Conservation (phyloP, 2,329 filamentous ascomycete species). For the Fusarium hainanense region DNA sequence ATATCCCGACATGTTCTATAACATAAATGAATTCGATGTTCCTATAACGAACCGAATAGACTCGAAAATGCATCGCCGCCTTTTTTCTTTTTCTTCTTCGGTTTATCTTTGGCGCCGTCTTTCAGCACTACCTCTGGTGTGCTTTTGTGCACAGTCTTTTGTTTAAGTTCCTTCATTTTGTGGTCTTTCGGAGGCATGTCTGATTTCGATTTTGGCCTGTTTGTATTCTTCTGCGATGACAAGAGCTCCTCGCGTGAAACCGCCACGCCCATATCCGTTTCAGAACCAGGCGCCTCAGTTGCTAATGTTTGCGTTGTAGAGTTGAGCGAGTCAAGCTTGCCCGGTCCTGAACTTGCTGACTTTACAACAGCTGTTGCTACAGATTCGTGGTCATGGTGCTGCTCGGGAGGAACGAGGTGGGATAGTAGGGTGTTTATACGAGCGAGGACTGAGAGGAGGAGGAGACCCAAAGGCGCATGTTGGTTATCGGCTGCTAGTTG, state of each 20-base stretch:
- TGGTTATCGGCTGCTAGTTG: conserved; percentile 78
- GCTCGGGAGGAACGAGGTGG: conserved; percentile 46
- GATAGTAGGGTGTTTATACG: conserved; percentile 62
- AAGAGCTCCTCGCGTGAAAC: conserved; percentile 45
- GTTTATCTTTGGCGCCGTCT: conserved; percentile 53
- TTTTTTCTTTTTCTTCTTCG: conserved; percentile 67
- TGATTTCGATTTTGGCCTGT: neutral
- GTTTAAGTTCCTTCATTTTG: conserved; percentile 4
- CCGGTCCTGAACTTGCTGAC: neutral
- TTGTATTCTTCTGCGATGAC: conserved; percentile 6
- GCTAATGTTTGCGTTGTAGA: neutral
- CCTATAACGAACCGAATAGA: conserved; percentile 70
- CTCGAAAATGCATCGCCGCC: conserved; percentile 76
- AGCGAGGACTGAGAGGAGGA: conserved; percentile 73
- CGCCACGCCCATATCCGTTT: conserved; percentile 45
- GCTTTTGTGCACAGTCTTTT: conserved; percentile 16
- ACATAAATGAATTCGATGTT: neutral
- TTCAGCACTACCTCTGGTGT: conserved; percentile 47
- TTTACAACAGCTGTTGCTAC: neutral
- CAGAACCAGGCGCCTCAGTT: neutral
- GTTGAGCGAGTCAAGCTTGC: neutral
- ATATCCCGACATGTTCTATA: neutral
- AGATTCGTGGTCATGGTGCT: neutral
- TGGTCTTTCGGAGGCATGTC: conserved; percentile 1
- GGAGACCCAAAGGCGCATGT: conserved; percentile 76